Evolutionary conservation across 345 rosid genomes (phyloP).

Genomic region (Eucalyptus virginea): DNA sequence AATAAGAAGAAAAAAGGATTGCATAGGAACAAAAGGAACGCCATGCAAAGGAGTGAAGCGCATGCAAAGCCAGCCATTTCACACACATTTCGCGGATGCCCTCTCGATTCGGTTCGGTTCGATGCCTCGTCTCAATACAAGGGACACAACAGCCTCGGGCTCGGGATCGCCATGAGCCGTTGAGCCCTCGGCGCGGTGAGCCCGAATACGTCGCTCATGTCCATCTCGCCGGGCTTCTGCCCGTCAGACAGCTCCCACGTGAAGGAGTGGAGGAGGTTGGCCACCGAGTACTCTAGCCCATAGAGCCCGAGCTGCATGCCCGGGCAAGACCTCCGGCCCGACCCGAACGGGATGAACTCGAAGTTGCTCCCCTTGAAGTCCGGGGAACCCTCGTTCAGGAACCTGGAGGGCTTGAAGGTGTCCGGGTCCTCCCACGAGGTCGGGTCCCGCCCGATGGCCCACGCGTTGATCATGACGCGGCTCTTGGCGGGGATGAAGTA

Average conservation of each 20-base stretch:
- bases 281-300: constrained; percentile 60
- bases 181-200: constrained; percentile 81
- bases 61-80: background rate
- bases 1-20: background rate
- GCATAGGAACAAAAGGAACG: background rate
- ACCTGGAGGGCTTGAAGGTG: constrained; percentile 59
- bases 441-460: constrained; percentile 71
- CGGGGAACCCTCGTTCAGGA: constrained; percentile 43
- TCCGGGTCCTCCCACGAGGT: constrained; percentile 71
- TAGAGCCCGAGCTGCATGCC: constrained; percentile 95
- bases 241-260: constrained; percentile 87
- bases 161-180: constrained; percentile 56
- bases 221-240: constrained; percentile 75
- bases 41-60: background rate
- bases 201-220: constrained; percentile 75
- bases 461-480: constrained; percentile 69
- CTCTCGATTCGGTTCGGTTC: background rate
- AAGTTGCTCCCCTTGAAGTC: constrained; percentile 75
- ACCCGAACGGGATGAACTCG: constrained; percentile 85
- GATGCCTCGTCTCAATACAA: constrained; percentile 6
- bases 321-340: constrained; percentile 88
- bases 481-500: constrained; percentile 55
- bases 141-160: constrained; percentile 32
- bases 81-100: background rate
- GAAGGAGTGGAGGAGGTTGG: constrained; percentile 61